Evolutionary conservation across 768 basidiomycete species (phyloP).

Genomic region (Cystofilobasidium ferigula): DNA sequence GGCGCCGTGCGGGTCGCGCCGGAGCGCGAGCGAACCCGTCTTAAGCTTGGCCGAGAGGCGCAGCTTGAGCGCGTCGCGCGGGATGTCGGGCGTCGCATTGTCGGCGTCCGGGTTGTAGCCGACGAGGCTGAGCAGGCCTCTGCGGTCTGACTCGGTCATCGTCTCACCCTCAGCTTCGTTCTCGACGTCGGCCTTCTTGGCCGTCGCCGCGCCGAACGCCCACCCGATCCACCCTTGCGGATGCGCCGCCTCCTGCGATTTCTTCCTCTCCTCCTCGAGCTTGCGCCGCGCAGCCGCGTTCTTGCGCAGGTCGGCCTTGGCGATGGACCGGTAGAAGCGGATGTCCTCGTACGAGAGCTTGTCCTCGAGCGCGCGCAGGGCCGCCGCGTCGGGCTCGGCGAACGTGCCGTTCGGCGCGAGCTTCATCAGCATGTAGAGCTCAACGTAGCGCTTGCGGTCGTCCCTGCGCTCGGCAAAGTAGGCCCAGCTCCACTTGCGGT

Average conservation of each 20-base stretch:
- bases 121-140: slow-evolving; percentile 23
- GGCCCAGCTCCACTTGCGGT: slow-evolving; percentile 79
- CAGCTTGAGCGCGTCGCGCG: slow-evolving; percentile 68
- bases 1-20: slow-evolving; percentile 54
- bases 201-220: slow-evolving; percentile 57
- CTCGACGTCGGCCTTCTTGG: slow-evolving; percentile 42
- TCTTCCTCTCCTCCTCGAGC: slow-evolving; percentile 56
- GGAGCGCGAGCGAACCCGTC: slow-evolving; percentile 76
- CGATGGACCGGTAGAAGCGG: slow-evolving; percentile 91
- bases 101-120: slow-evolving; percentile 50
- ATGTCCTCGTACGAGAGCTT: slow-evolving; percentile 89
- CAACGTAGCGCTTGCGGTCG: slow-evolving; percentile 72
- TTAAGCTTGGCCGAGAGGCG: slow-evolving; percentile 66
- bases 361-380: slow-evolving; percentile 57
- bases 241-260: slow-evolving; percentile 48
- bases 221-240: slow-evolving; percentile 46
- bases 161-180: slow-evolving; percentile 42
- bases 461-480: slow-evolving; percentile 81
- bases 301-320: slow-evolving; percentile 73
- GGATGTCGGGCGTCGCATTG: slow-evolving; percentile 57
- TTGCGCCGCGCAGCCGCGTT: slow-evolving; percentile 60
- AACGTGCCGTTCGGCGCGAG: slow-evolving; percentile 48
- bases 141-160: slow-evolving; percentile 79
- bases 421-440: slow-evolving; percentile 59
- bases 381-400: slow-evolving; percentile 38